phyloP scores from a whole-genome alignment of 164 flowering plant species.

The Nymphaea colorata region DNA sequence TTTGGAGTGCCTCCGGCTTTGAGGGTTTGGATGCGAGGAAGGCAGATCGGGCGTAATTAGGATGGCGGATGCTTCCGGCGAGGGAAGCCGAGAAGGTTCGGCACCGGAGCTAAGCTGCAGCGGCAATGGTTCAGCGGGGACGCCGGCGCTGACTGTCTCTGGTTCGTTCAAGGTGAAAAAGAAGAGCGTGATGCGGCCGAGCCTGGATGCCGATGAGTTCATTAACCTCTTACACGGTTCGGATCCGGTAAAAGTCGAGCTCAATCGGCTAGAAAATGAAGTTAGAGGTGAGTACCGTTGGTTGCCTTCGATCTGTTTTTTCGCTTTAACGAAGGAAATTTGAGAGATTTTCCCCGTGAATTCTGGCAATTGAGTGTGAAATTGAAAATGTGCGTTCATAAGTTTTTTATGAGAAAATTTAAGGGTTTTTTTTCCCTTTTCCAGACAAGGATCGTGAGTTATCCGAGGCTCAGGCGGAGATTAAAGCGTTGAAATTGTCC shows the following conservation, averaged over 20 bases:
- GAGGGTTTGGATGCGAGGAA: too few relatives aligned
- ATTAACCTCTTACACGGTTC: constrained; percentile 74
- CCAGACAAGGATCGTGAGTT: constrained; percentile 30
- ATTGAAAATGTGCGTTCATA: background rate
- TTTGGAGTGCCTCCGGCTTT: too few relatives aligned
- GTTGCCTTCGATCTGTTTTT: too few relatives aligned
- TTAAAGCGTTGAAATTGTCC: constrained; percentile 21
- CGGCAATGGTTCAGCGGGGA: constrained; percentile 1
- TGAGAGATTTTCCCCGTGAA: constrained; percentile 12
- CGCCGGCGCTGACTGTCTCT: constrained; percentile 20
- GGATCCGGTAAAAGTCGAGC: constrained; percentile 94
- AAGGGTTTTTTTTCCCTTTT: constrained; percentile 5
- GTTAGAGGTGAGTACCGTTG: constrained; percentile 47
- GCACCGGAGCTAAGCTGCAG: constrained; percentile 4
- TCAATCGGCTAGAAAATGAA: constrained; percentile 82
- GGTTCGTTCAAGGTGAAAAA: constrained; percentile 41
- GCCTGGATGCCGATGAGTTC: constrained; percentile 77
- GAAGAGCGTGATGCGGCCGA: constrained; percentile 36
- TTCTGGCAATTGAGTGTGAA: background rate
- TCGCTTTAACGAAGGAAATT: constrained; percentile 30
- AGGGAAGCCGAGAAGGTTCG: background rate
- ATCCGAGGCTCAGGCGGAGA: constrained; percentile 25
- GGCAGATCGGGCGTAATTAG: too few relatives aligned
- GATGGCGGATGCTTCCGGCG: constrained; percentile 12
- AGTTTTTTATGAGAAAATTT: background rate